phyloP scores from a whole-genome alignment of 2,329 filamentous ascomycete species.

The Ascomycota sp. region DNA sequence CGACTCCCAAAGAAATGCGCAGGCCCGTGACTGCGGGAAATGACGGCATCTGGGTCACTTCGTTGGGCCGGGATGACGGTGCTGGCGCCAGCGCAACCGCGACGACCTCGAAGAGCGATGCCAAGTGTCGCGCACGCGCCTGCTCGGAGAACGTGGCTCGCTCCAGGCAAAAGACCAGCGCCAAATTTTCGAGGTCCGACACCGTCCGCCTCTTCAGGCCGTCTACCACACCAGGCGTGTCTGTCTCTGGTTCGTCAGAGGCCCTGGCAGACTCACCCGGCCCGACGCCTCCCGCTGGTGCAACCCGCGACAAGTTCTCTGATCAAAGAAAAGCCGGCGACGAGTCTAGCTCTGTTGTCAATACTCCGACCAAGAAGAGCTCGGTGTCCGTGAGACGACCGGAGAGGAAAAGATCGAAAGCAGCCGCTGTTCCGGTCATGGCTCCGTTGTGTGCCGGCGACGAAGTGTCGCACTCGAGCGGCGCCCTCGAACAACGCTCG shows the following conservation, averaged over 20 bases:
- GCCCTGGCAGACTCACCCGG: slow-evolving; percentile 7
- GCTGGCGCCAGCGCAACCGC: no score
- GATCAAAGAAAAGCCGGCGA: slow-evolving; percentile 13
- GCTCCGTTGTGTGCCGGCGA: slow-evolving; percentile 9
- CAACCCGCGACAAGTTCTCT: slow-evolving; percentile 3
- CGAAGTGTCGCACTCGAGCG: slow-evolving; percentile 9
- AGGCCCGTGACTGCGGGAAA: slow-evolving; percentile 9
- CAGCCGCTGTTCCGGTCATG: slow-evolving; percentile 4
- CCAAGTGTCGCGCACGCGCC: slow-evolving; percentile 3
- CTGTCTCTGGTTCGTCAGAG: slow-evolving; percentile 10
- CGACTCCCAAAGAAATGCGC: slow-evolving; percentile 7
- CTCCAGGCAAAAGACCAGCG: slow-evolving; percentile 3
- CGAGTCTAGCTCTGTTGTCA: slow-evolving; percentile 15
- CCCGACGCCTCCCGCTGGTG: slow-evolving; percentile 3
- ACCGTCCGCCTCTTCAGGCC: slow-evolving; percentile 10
- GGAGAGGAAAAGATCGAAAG: slow-evolving; percentile 9
- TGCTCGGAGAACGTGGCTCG: slow-evolving; percentile 9
- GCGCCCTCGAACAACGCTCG: slow-evolving; percentile 8
- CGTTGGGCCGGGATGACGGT: slow-evolving; percentile 14
- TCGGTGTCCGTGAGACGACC: slow-evolving; percentile 9
- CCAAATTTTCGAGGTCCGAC: slow-evolving; percentile 6
- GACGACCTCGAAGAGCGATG: neutral
- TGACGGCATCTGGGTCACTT: slow-evolving; percentile 24
- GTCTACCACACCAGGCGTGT: slow-evolving; percentile 4
- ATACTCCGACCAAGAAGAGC: slow-evolving; percentile 19